Evolutionary conservation across 768 basidiomycete genomes (phyloP).

Genomic region (Xerocomellus chrysenteron): DNA sequence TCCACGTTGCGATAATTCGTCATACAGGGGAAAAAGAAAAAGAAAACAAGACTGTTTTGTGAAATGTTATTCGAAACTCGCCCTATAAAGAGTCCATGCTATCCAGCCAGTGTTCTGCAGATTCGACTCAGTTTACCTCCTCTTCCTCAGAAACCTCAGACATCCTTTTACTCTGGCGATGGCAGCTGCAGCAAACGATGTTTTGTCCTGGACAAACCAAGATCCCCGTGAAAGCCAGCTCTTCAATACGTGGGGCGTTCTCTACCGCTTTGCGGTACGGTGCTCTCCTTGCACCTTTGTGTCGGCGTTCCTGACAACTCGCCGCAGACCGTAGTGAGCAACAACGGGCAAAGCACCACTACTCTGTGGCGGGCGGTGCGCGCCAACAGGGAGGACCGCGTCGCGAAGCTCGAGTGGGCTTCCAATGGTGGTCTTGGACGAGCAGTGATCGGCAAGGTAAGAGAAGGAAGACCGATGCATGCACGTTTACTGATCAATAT

Average conservation of each 20-base stretch:
- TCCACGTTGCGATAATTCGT: slow-evolving; percentile 74
- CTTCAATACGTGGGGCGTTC: slow-evolving; percentile 77
- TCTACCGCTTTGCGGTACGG: slow-evolving; percentile 77
- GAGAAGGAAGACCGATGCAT: slow-evolving; percentile 16
- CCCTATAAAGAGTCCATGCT: slow-evolving; percentile 53
- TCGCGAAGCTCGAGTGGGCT: slow-evolving; percentile 87
- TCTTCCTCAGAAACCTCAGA: slow-evolving; percentile 30
- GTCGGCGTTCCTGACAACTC: slow-evolving; percentile 27
- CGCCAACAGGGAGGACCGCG: slow-evolving; percentile 82
- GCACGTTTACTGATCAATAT: slow-evolving; percentile 28
- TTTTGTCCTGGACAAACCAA: slow-evolving; percentile 85
- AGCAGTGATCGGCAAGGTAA: slow-evolving; percentile 81
- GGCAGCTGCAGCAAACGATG: slow-evolving; percentile 58
- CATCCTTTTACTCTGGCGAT: slow-evolving; percentile 43
- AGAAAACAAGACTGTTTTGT: slow-evolving; percentile 43
- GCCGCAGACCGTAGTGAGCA: slow-evolving; percentile 58
- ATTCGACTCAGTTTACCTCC: slow-evolving; percentile 31
- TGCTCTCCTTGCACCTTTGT: slow-evolving; percentile 13
- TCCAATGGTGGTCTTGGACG: slow-evolving; percentile 81
- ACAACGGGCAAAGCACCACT: slow-evolving; percentile 68
- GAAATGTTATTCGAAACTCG: slow-evolving; percentile 42
- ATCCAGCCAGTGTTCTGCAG: slow-evolving; percentile 15
- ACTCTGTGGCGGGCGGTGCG: slow-evolving; percentile 81
- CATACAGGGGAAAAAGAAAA: slow-evolving; percentile 47
- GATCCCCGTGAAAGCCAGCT: slow-evolving; percentile 82